phyloP scores from a whole-genome alignment of 1,139 yeast species.

The Yamadazyma trypodendri region DNA sequence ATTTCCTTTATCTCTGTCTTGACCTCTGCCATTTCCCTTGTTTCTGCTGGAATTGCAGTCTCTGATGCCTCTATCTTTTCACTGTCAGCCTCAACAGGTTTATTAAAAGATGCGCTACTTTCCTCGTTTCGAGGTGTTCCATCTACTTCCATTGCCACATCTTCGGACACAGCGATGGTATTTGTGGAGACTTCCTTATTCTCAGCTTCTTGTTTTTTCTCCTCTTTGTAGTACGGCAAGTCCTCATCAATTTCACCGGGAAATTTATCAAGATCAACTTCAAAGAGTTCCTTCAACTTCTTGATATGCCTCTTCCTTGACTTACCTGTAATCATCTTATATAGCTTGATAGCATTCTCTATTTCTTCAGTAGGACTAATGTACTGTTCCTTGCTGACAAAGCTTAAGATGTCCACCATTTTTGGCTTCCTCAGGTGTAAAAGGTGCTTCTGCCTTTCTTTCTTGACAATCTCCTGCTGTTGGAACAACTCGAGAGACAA shows the following conservation, averaged over 20 bases:
- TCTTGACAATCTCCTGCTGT: conserved; percentile 82
- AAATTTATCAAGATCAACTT: conserved; percentile 19
- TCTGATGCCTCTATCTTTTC: neutral
- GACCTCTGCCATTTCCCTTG: no score
- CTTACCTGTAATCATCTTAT: conserved; percentile 23
- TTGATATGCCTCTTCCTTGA: conserved; percentile 37
- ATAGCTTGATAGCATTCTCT: conserved; percentile 37
- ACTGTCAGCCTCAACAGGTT: neutral
- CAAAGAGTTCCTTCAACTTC: conserved; percentile 13
- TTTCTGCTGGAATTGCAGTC: no score
- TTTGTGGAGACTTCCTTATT: neutral
- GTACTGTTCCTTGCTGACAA: conserved; percentile 39
- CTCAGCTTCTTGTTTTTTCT: conserved; percentile 15
- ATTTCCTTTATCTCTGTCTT: no score
- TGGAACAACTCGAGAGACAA: conserved; percentile 72
- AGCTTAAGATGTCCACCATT: conserved; percentile 55
- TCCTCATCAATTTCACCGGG: conserved; percentile 41
- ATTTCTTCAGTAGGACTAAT: conserved; percentile 56
- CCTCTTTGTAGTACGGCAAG: conserved; percentile 33
- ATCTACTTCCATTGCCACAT: no score
- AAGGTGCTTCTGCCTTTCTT: conserved; percentile 71
- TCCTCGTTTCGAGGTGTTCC: no score
- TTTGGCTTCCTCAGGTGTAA: conserved; percentile 64
- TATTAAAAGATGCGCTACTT: no score
- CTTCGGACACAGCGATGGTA: neutral